Base-by-base conservation (phyloP, 2,329 filamentous ascomycete species). In the Escovopsis weberi region DNA sequence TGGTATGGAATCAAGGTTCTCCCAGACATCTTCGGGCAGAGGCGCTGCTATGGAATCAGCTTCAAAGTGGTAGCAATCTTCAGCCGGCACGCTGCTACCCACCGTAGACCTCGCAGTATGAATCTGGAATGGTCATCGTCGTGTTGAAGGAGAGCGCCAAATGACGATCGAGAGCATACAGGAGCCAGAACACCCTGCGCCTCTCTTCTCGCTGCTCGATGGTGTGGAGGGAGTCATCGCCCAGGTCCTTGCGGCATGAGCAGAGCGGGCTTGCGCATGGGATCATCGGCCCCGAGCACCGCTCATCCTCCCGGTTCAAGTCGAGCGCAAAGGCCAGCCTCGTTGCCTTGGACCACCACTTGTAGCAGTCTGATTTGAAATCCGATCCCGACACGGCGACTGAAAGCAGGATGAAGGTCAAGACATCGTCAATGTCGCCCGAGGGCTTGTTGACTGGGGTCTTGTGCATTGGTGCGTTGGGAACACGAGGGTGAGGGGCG, bases 101-200 rank as follows among this genome's bases (percentile, higher is more conserved):
- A 62, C 61, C 51, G 26, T 59, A 62, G 2, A 68, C 55, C 35
- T 66, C 57, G 43, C 66, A 70, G 43, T 67, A 65, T 4, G 61
- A 62, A 38, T 72, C 69, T 0, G 63, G 63, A 34, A 72, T 61
- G 18, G 58, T 56, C 4, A 70, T 52, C 3, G 60, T 56, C 2
- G 57, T 54, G 47, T 70, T 70, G 48, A 67, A 70, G 5, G 65
- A 69, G 12, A 71, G 54, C 0, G 64, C 62, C 9, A 71, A 48
- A 45, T 71, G 68, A 9, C 68, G 56, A 44, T 71, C 68, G 6
- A 70, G 54, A 23, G 61, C 59, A 45, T 67, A 71, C 1, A 70
- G 48, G 1, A 70, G 53, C 68, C 68, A 71, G 47, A 69, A 70
- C 0, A 66, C 63, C 5, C 67, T 56, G 4, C 68, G 56, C 4